Evolutionary conservation across 2,329 filamentous ascomycete species (phyloP), one percentile per base, ranked within the genome.

Genomic region (Lecanicillium sp.): DNA sequence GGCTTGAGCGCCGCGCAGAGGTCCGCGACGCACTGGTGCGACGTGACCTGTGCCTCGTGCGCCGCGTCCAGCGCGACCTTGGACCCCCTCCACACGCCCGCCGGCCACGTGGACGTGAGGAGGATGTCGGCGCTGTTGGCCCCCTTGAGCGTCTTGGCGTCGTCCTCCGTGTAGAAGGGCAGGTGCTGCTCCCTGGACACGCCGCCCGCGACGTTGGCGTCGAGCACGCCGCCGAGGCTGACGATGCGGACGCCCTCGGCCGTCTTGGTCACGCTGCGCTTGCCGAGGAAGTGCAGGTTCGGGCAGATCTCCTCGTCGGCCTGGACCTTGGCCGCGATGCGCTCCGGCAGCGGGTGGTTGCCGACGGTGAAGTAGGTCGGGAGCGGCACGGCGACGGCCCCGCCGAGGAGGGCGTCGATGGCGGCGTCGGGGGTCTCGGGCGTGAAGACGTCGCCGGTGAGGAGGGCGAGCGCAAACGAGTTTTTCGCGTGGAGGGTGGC

Each of bases 301-400:
- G 84, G 77, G 62, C 90, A 95, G 15, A 98, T 76, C 56, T 84
- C 80, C 59, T 83, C 84, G 53, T 86, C 80, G 27, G 78, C 77
- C 60, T 88, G 78, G 44, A 97, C 76, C 62, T 83, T 90, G 59
- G 86, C 79, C 17, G 86, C 72, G 19, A 96, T 78, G 24, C 72
- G 69, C 3, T 73, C 66, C 0, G 93, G 93, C 5, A 98, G 73
- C n/a, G 83, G 69, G 39, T 75, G 75, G 30, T 73, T 82, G 56
- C 87, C 90, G 51, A 95, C 74, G 3, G 87, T 88, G 63, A 97
- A 98, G 69, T 98, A 98, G 8, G 86, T 94, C 1, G 90, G 84
- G 1, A 97, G 70, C 3, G 90, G 84, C 4, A 97, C 73, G 19
- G 73, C 62, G 44, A 95, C 83, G 10, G 78, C 73, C n/a, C 89